A percentile compares a stretch with the other conserved stretches of the same genome.
phyloP scores from a whole-genome alignment of 2,329 filamentous ascomycete species.

The Trichoderma cornu-damae region DNA sequence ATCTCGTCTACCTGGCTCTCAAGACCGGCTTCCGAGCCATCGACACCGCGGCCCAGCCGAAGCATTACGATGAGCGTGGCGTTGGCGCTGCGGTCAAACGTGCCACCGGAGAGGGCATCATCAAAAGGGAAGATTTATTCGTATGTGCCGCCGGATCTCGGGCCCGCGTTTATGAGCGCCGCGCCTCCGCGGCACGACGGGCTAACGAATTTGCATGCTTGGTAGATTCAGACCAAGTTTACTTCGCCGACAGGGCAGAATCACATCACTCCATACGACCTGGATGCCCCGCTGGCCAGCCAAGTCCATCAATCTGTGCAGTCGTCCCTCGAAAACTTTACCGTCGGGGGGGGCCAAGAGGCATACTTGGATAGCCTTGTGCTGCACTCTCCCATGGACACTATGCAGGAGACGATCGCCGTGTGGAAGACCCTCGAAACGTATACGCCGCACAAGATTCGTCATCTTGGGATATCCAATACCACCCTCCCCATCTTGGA shows the following conservation, averaged over 20 bases:
- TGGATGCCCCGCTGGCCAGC: slow-evolving; percentile 50
- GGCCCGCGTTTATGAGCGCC: background rate
- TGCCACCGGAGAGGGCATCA: slow-evolving; percentile 54
- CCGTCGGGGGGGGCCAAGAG: slow-evolving; percentile 33
- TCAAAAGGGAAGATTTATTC: slow-evolving; percentile 56
- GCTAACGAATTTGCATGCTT: background rate
- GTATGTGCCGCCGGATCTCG: slow-evolving; percentile 37
- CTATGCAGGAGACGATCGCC: slow-evolving; percentile 46
- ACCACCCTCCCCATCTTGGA: slow-evolving; percentile 54
- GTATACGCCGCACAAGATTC: slow-evolving; percentile 61
- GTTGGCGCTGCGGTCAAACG: slow-evolving; percentile 62
- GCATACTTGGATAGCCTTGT: slow-evolving; percentile 66
- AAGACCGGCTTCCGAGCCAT: slow-evolving; percentile 64
- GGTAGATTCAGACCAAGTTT: slow-evolving; percentile 77
- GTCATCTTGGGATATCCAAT: slow-evolving; percentile 71
- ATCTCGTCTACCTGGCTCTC: slow-evolving; percentile 64
- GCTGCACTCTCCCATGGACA: slow-evolving; percentile 57
- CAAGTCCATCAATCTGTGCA: slow-evolving; percentile 64
- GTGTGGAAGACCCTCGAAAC: slow-evolving; percentile 63
- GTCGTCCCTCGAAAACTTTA: slow-evolving; percentile 61
- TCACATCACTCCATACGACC: slow-evolving; percentile 56
- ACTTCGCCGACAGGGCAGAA: slow-evolving; percentile 61
- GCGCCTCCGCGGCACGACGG: background rate
- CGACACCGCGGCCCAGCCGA: slow-evolving; percentile 74
- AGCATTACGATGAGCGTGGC: slow-evolving; percentile 69